Conservation (phyloP, 306 rosid genomes). For the Argentina anserina region DNA sequence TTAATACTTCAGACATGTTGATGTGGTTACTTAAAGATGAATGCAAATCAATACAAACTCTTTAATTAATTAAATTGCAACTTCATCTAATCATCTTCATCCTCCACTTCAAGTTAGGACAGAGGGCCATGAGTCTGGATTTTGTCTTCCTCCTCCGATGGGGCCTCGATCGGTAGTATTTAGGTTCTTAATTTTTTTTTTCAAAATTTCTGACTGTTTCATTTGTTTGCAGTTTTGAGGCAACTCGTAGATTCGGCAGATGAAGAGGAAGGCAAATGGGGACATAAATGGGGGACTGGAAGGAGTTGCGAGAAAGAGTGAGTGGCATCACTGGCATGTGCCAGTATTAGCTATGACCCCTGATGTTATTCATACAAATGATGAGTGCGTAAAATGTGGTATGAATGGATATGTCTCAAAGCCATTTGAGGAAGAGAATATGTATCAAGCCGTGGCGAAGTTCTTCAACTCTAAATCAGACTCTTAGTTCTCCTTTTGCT, state of each 20-base stretch:
- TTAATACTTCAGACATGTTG: too few relatives aligned
- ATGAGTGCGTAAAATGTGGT: conserved; percentile 73
- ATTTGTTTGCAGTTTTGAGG: conserved; percentile 66
- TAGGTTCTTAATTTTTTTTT: not conserved
- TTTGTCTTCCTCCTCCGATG: too few relatives aligned
- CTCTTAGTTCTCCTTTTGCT: conserved; percentile 21
- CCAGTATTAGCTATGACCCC: conserved; percentile 98
- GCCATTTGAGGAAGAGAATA: conserved; percentile 95
- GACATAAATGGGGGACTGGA: conserved; percentile 41
- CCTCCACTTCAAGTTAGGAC: too few relatives aligned
- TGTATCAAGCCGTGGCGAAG: conserved; percentile 77
- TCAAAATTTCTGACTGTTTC: not conserved
- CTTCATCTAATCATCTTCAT: too few relatives aligned
- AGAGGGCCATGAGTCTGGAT: too few relatives aligned
- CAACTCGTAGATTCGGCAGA: conserved; percentile 65
- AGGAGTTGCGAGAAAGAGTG: conserved; percentile 26
- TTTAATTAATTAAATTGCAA: too few relatives aligned
- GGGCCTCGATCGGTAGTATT: too few relatives aligned
- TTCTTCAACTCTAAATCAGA: conserved; percentile 57
- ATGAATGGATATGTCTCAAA: conserved; percentile 98
- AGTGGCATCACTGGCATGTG: conserved; percentile 73
- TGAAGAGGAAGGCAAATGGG: conserved; percentile 64
- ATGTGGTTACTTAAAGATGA: too few relatives aligned
- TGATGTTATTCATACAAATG: conserved; percentile 90
- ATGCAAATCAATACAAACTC: too few relatives aligned